Conservation (phyloP, 768 basidiomycete genomes). For the Russula ochroleuca region DNA sequence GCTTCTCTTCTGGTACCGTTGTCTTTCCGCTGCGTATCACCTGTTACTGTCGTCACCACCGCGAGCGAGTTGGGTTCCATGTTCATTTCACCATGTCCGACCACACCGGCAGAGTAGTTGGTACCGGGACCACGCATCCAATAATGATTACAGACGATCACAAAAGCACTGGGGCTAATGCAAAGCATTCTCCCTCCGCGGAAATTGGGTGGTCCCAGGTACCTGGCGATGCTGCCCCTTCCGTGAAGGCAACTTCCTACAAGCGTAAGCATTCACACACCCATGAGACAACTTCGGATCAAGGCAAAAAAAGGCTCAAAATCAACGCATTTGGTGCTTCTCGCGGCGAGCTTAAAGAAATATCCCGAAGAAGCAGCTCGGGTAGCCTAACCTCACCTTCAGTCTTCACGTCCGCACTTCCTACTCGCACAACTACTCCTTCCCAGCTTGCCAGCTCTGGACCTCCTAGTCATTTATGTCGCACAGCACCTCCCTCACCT, state of each 20-base stretch:
- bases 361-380: conserved; percentile 33
- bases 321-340: conserved; percentile 58
- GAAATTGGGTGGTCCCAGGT: conserved; percentile 49
- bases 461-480: conserved; percentile 23
- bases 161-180: conserved; percentile 58
- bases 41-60: conserved; percentile 98
- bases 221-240: conserved; percentile 10
- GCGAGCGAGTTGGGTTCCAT: conserved; percentile 93
- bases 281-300: conserved; percentile 28
- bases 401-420: conserved; percentile 31
- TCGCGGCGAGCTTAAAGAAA: conserved; percentile 32
- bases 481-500: conserved; percentile 26
- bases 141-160: conserved; percentile 99
- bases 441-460: conserved; percentile 27
- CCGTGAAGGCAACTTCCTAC: conserved; percentile 21
- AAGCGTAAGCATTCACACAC: conserved; percentile 49
- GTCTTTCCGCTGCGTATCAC: conserved; percentile 93
- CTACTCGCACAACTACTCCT: conserved; percentile 35
- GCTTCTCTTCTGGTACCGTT: conserved; percentile 82
- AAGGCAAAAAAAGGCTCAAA: conserved; percentile 58
- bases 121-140: conserved; percentile 75
- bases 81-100: conserved; percentile 86
- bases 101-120: conserved; percentile 71
- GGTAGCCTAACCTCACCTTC: conserved; percentile 34
- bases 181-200: conserved; percentile 26